A percentile compares a stretch with the other conserved stretches of the same genome.
Conservation (phyloP, 2,329 filamentous ascomycete genomes). For the Passalora sequoiae region DNA sequence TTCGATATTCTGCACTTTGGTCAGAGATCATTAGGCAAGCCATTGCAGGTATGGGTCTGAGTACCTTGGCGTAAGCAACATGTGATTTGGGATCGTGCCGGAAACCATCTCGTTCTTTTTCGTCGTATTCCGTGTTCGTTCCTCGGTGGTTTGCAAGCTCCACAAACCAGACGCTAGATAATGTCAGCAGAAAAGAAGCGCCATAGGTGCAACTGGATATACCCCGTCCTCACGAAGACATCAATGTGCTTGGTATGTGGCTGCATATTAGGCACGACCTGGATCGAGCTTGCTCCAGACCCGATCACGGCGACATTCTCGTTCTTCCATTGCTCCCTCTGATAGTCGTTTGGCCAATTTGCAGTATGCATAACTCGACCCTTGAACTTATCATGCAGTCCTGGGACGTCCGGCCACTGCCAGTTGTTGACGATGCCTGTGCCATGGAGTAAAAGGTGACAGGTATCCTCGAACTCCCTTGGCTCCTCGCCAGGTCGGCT, state of each 20-base stretch:
- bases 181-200: not conserved
- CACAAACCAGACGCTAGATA: conserved; percentile 31
- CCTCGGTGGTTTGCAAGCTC: conserved; percentile 45
- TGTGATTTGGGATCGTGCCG: conserved; percentile 39
- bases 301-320: conserved; percentile 43
- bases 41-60: not conserved
- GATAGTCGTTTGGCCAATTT: conserved; percentile 43
- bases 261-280: conserved; percentile 46
- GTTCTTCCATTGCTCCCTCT: conserved; percentile 41
- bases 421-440: conserved; percentile 37
- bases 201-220: too few species aligned
- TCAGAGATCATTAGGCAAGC: not conserved
- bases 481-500: conserved; percentile 32
- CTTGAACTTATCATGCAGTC: conserved; percentile 42
- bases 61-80: conserved; percentile 41
- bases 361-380: conserved; percentile 43
- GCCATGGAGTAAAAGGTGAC: conserved; percentile 42
- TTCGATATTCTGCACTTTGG: conserved; percentile 19
- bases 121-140: conserved; percentile 42
- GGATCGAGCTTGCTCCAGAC: conserved; percentile 42
- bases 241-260: conserved; percentile 44
- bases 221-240: conserved; percentile 42
- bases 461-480: conserved; percentile 41
- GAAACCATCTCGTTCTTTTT: conserved; percentile 41
- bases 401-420: conserved; percentile 36